Evolutionary conservation across 768 basidiomycete genomes (phyloP), one percentile per base, ranked within the genome.

Genomic region (Cystofilobasidium capitatum): DNA sequence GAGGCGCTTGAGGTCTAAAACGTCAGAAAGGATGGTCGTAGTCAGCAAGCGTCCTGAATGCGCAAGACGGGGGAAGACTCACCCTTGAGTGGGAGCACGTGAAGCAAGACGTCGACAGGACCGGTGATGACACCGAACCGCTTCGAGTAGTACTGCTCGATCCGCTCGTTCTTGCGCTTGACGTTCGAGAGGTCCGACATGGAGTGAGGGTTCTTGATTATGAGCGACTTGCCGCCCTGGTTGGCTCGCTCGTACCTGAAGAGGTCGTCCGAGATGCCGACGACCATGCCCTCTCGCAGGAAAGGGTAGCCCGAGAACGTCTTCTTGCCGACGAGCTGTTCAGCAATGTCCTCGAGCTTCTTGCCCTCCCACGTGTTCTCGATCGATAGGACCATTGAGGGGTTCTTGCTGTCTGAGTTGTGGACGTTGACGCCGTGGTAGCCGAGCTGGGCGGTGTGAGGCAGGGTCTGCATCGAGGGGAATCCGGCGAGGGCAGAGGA

Each of bases 361-460:
- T 73, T 44, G 29, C 61, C 45, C 71, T 79, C 79, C 55, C 77
- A 78, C n/a, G 44, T 60, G 73, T 90, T 89, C 58, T 88, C 79
- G 71, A 97, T 84, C 71, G 88, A 84, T 29, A 98, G 82, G 61
- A 98, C 80, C 86, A 99, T 92, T 2, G 90, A 92, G 77, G 93
- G 90, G 79, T 94, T 94, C 42, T 86, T 82, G 71, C 86, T 89
- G 75, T 96, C 93, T 0, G 85, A 80, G 63, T 90, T 89, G 76
- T 98, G 94, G 16, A 98, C 86, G 74, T 92, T 96, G 72, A 98
- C 92, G 26, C 87, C 85, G 73, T 98, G 94, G 77, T 84, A 82
- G 20, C 86, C 91, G 29, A 98, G 80, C 29, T 80, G 79, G 14
- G 87, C 85, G 0, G 83, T 84, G 73, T 91, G 83, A 0, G 88